Evolutionary conservation across 129 eudicot species (phyloP).

Genomic region (Artemisia tridentata): DNA sequence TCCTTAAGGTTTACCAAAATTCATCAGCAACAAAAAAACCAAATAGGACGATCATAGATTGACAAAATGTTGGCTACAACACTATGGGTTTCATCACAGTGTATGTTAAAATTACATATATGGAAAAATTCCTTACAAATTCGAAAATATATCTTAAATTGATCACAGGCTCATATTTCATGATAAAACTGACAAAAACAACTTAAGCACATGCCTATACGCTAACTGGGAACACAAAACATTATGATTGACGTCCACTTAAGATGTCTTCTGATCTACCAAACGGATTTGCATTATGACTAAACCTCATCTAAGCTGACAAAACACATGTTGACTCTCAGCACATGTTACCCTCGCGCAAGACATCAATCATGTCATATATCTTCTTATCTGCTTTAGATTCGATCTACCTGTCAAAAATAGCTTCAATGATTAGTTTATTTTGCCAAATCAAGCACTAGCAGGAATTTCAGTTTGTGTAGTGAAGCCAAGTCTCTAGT

Average conservation of each 20-base stretch:
- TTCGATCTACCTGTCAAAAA: slow-evolving; percentile 47
- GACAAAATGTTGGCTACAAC: neutral
- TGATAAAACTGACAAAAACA: neutral
- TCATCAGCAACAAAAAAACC: neutral
- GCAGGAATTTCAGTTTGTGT: neutral
- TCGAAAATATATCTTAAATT: neutral
- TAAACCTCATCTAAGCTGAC: slow-evolving; percentile 12
- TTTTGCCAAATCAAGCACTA: neutral
- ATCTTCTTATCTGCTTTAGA: slow-evolving; percentile 73
- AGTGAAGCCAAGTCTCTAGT: neutral
- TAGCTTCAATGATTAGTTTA: slow-evolving; percentile 14
- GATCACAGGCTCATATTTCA: neutral
- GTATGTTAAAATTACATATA: too few species aligned
- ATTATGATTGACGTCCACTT: slow-evolving; percentile 7
- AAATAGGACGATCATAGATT: neutral
- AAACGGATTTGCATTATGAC: neutral
- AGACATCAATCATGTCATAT: slow-evolving; percentile 86
- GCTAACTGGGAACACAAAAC: slow-evolving; percentile 4
- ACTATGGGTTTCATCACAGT: neutral
- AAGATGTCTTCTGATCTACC: neutral
- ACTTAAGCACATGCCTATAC: too few species aligned
- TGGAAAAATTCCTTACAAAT: too few species aligned
- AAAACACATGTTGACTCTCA: slow-evolving; percentile 26
- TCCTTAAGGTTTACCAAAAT: neutral
- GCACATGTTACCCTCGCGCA: slow-evolving; percentile 91